Conservation (phyloP, 192 early-diverging fungal genomes). For the Rhizophagus prolifer region DNA sequence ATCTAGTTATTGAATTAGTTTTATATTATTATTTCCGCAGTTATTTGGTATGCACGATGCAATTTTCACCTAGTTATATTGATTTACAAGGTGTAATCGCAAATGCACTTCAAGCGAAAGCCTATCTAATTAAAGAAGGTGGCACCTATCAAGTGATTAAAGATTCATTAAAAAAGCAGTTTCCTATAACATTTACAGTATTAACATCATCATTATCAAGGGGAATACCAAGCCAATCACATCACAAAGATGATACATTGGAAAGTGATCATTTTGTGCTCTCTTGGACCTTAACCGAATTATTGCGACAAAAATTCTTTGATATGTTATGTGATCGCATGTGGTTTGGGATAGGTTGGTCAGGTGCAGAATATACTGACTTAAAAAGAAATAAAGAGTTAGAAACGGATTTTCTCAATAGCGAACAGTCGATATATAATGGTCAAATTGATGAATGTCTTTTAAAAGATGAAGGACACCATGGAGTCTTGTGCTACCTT, state of each 20-base stretch:
- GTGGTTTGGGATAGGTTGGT: slow-evolving; percentile 35
- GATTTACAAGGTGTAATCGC: slow-evolving; percentile 18
- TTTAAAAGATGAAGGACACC: slow-evolving; percentile 6
- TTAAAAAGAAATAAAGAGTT: slow-evolving; percentile 10
- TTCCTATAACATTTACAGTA: slow-evolving; percentile 21
- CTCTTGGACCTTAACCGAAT: slow-evolving; percentile 44
- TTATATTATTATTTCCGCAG: slow-evolving; percentile 9
- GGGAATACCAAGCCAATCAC: slow-evolving; percentile 18
- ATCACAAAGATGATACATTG: slow-evolving; percentile 28
- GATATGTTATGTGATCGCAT: slow-evolving; percentile 38
- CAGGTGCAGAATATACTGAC: slow-evolving; percentile 28
- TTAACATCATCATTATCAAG: slow-evolving; percentile 25
- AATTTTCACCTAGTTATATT: slow-evolving; percentile 31
- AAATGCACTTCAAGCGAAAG: slow-evolving; percentile 6
- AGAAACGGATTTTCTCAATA: slow-evolving; percentile 14
- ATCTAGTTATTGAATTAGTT: background rate
- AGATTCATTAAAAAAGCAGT: slow-evolving; percentile 25
- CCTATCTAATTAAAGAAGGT: slow-evolving; percentile 15
- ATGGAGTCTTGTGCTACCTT: slow-evolving; percentile 27
- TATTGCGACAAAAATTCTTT: slow-evolving; percentile 37
- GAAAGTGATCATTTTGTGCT: slow-evolving; percentile 39
- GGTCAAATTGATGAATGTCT: slow-evolving; percentile 25
- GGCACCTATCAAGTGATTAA: slow-evolving; percentile 15
- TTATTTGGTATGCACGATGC: slow-evolving; percentile 35
- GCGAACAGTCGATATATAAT: background rate